Evolutionary conservation across 768 basidiomycete genomes (phyloP), one percentile per base, ranked within the genome.

Genomic region (Leccinum rimulosum): DNA sequence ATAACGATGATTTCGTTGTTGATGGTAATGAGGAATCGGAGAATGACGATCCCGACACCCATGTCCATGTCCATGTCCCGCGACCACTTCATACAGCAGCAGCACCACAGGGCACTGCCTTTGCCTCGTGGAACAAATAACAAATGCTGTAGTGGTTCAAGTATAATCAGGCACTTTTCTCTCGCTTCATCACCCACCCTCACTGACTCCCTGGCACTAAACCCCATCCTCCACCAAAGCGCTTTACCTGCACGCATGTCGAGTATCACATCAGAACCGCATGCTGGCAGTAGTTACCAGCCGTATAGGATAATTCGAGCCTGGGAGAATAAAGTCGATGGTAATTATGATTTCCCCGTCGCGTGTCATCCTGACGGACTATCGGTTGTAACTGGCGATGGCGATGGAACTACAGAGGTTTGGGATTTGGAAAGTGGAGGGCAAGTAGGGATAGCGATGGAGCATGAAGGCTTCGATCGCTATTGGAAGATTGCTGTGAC

Each of bases 391-490:
- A 52, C 54, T 9, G 35, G 55, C 27, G 57, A 19, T 4, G 1
- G 15, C 14, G 47, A 53, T 5, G 28, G 43, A 8, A 30, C 3
- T n/a, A 6, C 47, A 1, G 38, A 8, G 3, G 4, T 59, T 15
- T 64, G 54, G 57, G 19, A 59, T 45, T 12, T 61, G 14, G 57
- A 56, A 36, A 49, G 10, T 17, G 63, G 63, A 1, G 9, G 27
- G n/a, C 57, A 61, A 36, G 60, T 49, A 35, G 60, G 54, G 10
- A 17, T 1, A 11, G 4, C 27, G 4, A 59, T 54, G 57, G 10
- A 30, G 14, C 47, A 43, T 43, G 40, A 43, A 43, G 40, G 4
- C 3, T 2, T 6, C 6, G 15, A 4, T 9, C 0, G 0, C 31
- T 33, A 12, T 35, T 12, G 33, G 33, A 1, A 0, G 3, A 0